Conservation (phyloP, 495 filamentous ascomycete species). For the Choiromyces venosus region DNA sequence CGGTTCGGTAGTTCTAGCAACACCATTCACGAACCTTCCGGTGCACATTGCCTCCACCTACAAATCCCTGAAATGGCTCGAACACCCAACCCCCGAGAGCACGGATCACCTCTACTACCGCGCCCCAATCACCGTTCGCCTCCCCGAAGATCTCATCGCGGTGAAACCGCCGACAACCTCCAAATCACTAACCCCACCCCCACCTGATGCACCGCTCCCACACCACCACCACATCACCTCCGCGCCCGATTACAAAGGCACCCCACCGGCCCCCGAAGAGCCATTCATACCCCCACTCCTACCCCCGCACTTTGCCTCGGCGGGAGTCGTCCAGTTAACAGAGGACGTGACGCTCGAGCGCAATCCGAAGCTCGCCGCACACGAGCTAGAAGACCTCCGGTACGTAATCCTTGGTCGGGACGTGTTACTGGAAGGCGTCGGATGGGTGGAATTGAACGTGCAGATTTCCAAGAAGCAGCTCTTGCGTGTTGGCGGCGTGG, state of each 20-base stretch:
- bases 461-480: constrained; percentile 58
- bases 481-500: constrained; percentile 22
- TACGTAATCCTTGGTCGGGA: constrained; percentile 75
- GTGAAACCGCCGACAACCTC: constrained; percentile 7
- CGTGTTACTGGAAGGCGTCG: constrained; percentile 81
- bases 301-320: constrained; percentile 46
- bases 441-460: constrained; percentile 84
- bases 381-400: constrained; percentile 55
- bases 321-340: constrained; percentile 66
- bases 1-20: constrained; percentile 54
- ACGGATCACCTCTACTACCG: neutral
- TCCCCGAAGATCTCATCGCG: neutral
- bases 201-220: neutral
- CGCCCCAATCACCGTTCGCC: neutral
- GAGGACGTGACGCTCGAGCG: constrained; percentile 75
- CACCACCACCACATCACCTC: neutral
- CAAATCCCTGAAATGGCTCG: constrained; percentile 57
- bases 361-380: constrained; percentile 55
- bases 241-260: neutral
- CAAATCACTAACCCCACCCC: neutral
- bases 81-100: constrained; percentile 20
- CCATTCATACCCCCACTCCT: constrained; percentile 3
- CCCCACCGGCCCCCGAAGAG: neutral
- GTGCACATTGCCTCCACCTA: constrained; percentile 69
- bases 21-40: constrained; percentile 69